These are phyloP conservation scores for Penicillium sp. DNA, from an alignment of 2,329 filamentous ascomycete species.

Conservation along the genomic window DNA sequence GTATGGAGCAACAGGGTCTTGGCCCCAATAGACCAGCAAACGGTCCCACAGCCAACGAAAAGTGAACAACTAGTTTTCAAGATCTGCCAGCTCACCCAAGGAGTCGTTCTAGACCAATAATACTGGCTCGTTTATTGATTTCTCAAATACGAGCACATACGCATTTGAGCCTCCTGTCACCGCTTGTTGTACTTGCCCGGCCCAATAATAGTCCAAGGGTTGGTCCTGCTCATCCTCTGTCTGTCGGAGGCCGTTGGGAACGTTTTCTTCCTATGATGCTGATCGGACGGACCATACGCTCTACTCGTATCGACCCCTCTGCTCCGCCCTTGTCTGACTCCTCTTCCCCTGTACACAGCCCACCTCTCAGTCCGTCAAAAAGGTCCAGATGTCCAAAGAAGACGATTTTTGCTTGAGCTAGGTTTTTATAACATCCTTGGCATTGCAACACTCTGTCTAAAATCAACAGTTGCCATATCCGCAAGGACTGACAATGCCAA, in stretches of 20 bases:
- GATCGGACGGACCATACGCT: background rate
- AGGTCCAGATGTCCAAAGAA: background rate
- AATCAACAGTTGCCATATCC: background rate
- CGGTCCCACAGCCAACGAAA: background rate
- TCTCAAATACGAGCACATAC: background rate
- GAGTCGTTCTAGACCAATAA: background rate
- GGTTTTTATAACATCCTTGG: background rate
- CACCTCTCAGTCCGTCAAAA: background rate
- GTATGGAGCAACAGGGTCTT: background rate
- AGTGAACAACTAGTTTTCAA: background rate
- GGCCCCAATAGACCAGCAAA: background rate
- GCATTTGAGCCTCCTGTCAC: slow-evolving; percentile 4
- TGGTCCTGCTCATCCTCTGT: background rate
- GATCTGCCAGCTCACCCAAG: background rate
- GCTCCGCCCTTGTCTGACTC: slow-evolving; percentile 1
- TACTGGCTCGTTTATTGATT: background rate
- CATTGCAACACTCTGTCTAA: background rate
- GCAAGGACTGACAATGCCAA: background rate
- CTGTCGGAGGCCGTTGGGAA: background rate
- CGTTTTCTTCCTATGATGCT: background rate
- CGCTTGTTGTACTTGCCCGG: background rate
- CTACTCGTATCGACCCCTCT: background rate
- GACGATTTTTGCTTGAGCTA: background rate
- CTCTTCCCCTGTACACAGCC: slow-evolving; percentile 1
- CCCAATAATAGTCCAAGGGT: background rate